A percentile compares a stretch with the other conserved stretches of the same genome.
These are phyloP conservation scores for Phytophthora cactorum DNA, from an alignment of 352 stramenopile genomes.

Conservation along the genomic window DNA sequence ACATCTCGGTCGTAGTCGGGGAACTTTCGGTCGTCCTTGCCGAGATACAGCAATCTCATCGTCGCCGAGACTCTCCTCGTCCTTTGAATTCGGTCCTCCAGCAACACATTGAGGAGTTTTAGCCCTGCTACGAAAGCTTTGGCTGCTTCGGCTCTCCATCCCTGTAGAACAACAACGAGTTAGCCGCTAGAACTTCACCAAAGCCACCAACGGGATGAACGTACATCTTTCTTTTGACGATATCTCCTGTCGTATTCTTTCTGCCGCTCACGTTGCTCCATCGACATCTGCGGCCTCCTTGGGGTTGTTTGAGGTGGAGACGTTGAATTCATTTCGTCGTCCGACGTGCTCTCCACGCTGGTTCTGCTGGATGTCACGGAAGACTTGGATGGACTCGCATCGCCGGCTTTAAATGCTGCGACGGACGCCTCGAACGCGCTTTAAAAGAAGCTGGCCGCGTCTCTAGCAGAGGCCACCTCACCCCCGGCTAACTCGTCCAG, in stretches of 20 bases:
- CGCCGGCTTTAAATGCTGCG: not conserved
- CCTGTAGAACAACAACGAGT: not conserved
- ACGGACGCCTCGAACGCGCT: not conserved
- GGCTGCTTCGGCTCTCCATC: not conserved
- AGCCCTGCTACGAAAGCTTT: conserved; percentile 20
- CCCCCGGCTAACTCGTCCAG: conserved; percentile 8
- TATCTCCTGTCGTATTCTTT: conserved; percentile 11
- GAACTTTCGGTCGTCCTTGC: conserved; percentile 12
- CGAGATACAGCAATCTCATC: conserved; percentile 8
- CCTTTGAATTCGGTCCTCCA: conserved; percentile 23
- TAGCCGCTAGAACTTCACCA: not conserved
- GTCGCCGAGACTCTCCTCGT: conserved; percentile 16
- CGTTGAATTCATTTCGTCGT: conserved; percentile 1
- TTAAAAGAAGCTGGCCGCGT: conserved; percentile 4
- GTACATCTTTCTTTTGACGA: conserved; percentile 11
- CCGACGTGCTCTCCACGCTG: conserved; percentile 8
- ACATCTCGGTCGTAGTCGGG: conserved; percentile 8
- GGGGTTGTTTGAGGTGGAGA: not conserved
- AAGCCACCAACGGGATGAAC: not conserved
- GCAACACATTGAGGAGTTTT: conserved; percentile 25
- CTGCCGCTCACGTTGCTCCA: conserved; percentile 7
- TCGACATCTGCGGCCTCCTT: not conserved
- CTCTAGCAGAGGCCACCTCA: not conserved
- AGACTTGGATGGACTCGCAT: conserved; percentile 3
- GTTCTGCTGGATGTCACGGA: conserved; percentile 6